phyloP scores from a whole-genome alignment of 208 protist genomes.

The Wallacemonas collosoma region DNA sequence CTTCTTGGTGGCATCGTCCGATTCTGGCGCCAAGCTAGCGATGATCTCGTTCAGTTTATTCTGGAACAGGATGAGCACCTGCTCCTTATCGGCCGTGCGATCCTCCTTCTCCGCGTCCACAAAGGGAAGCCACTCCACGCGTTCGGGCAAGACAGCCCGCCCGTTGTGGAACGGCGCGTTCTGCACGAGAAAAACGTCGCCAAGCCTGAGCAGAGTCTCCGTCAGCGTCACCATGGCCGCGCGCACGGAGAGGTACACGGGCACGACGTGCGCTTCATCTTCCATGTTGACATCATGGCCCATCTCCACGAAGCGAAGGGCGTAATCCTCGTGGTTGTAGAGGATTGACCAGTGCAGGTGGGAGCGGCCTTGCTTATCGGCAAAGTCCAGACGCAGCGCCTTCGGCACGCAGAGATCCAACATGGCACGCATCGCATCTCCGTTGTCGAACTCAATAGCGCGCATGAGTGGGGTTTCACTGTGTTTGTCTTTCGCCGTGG shows the following conservation, averaged over 20 bases:
- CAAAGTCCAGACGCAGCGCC: slow-evolving; percentile 58
- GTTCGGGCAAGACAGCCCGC: slow-evolving; percentile 64
- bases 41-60: slow-evolving; percentile 59
- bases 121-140: slow-evolving; percentile 73
- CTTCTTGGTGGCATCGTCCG: slow-evolving; percentile 33
- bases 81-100: slow-evolving; percentile 25
- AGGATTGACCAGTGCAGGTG: slow-evolving; percentile 80
- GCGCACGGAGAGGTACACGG: slow-evolving; percentile 63
- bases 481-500: slow-evolving; percentile 73
- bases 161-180: slow-evolving; percentile 85
- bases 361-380: slow-evolving; percentile 55
- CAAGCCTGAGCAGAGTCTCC: slow-evolving; percentile 40
- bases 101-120: slow-evolving; percentile 27
- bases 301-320: slow-evolving; percentile 65
- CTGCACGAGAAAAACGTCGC: slow-evolving; percentile 77
- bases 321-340: slow-evolving; percentile 59
- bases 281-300: slow-evolving; percentile 66
- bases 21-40: slow-evolving; percentile 23
- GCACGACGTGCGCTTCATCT: slow-evolving; percentile 64
- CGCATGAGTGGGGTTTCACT: slow-evolving; percentile 83
- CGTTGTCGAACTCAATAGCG: slow-evolving; percentile 69
- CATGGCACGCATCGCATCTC: slow-evolving; percentile 59
- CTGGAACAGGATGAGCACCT: slow-evolving; percentile 59
- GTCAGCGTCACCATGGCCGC: slow-evolving; percentile 62
- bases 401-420: slow-evolving; percentile 34